Conservation (phyloP, 331 rosid species). For the Phaseolus coccineus region DNA sequence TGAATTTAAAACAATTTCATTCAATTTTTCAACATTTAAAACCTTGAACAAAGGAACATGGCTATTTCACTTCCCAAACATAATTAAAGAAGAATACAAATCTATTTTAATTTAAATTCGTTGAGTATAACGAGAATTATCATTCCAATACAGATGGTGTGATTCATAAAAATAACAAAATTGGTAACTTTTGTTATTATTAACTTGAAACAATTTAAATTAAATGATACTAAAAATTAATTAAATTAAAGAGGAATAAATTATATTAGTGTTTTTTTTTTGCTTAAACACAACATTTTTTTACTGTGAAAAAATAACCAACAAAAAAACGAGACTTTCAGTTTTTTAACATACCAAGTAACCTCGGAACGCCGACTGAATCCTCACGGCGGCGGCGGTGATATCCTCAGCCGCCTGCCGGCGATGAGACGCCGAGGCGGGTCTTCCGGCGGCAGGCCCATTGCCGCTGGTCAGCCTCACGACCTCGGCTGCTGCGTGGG, state of each 20-base stretch:
- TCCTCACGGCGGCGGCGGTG: constrained; percentile 66
- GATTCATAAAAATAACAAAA: not conserved
- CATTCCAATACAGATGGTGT: not conserved
- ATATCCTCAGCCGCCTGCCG: constrained; percentile 46
- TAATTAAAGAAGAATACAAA: not conserved
- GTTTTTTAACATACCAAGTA: constrained; percentile 69
- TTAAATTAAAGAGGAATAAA: not conserved
- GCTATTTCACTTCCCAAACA: not conserved
- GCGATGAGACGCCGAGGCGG: not conserved
- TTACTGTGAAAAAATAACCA: not conserved
- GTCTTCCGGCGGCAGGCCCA: not conserved
- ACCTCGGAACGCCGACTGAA: constrained; percentile 86
- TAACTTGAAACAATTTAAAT: not conserved
- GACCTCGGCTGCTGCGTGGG: constrained; percentile 90
- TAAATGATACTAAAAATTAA: not conserved
- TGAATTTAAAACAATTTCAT: not conserved
- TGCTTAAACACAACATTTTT: not conserved
- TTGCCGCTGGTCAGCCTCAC: constrained; percentile 69
- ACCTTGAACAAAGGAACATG: not conserved
- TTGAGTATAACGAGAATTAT: not conserved
- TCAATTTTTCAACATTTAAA: not conserved
- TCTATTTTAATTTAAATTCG: not conserved
- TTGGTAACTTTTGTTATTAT: not conserved
- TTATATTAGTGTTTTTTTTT: not conserved
- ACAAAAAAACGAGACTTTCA: not conserved